Conservation (phyloP, 2,329 filamentous ascomycete genomes). For the Lasiodiplodia citricola region DNA sequence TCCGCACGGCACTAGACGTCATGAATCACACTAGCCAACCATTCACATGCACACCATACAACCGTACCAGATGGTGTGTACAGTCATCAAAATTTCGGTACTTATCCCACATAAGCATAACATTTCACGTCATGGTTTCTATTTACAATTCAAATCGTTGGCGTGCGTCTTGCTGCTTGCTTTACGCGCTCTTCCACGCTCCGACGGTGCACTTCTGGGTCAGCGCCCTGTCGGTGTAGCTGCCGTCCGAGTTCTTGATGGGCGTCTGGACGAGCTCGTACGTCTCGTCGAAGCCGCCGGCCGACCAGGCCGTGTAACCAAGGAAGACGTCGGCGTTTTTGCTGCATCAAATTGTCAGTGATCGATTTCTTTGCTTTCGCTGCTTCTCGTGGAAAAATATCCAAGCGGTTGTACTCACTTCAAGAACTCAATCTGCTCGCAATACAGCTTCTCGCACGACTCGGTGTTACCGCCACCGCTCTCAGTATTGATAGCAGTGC, state of each 20-base stretch:
- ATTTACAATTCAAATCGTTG: no score
- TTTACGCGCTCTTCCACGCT: constrained; percentile 30
- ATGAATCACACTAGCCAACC: no score
- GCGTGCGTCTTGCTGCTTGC: no score
- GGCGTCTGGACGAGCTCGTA: constrained; percentile 38
- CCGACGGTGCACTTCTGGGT: constrained; percentile 33
- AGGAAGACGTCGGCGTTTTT: constrained; percentile 40
- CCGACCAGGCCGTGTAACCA: constrained; percentile 39
- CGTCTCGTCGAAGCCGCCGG: constrained; percentile 36
- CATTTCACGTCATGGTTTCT: no score
- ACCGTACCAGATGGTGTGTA: no score
- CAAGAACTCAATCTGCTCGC: constrained; percentile 39
- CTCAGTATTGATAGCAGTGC: constrained; percentile 49
- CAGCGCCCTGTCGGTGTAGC: constrained; percentile 32
- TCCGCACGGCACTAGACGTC: no score
- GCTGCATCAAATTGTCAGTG: constrained; percentile 10
- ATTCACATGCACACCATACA: no score
- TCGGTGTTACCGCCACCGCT: constrained; percentile 48
- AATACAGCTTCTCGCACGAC: constrained; percentile 42
- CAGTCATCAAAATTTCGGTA: no score
- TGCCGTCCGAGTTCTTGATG: constrained; percentile 28
- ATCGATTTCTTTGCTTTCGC: constrained; percentile 7
- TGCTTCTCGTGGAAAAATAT: neutral
- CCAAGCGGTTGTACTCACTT: constrained; percentile 33
- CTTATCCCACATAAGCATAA: no score